Conservation (phyloP, 345 rosid species). For the Limnanthes douglasii region DNA sequence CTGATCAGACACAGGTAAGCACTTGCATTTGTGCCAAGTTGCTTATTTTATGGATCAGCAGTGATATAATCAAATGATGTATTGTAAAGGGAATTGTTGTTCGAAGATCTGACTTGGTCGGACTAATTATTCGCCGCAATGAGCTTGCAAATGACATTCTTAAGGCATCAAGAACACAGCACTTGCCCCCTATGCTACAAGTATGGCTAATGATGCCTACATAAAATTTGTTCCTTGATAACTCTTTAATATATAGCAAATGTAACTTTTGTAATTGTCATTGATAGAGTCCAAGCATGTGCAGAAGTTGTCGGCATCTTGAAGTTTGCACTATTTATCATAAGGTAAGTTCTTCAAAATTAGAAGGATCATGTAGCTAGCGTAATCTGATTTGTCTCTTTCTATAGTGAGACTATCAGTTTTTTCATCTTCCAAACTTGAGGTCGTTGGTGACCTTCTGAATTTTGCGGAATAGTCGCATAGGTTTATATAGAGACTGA, state of each 20-base stretch:
- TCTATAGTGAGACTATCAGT: not conserved
- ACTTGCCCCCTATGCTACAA: slow-evolving; percentile 77
- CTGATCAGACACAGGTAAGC: slow-evolving; percentile 77
- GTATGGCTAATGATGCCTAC: slow-evolving; percentile 24
- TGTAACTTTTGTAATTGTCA: slow-evolving; percentile 8
- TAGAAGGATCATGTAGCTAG: no score
- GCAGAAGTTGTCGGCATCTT: slow-evolving; percentile 86
- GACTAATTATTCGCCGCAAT: slow-evolving; percentile 91
- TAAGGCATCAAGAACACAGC: slow-evolving; percentile 53
- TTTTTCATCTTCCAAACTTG: not conserved
- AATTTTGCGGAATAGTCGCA: not conserved
- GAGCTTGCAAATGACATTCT: slow-evolving; percentile 77
- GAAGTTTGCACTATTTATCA: slow-evolving; percentile 79
- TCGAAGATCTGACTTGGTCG: slow-evolving; percentile 79
- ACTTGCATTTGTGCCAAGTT: slow-evolving; percentile 7
- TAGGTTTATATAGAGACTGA: no score
- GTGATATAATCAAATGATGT: slow-evolving; percentile 5
- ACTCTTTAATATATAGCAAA: slow-evolving; percentile 3
- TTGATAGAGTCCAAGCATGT: slow-evolving; percentile 59
- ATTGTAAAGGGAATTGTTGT: slow-evolving; percentile 56
- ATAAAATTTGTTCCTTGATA: not conserved
- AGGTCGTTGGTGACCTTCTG: not conserved
- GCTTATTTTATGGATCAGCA: no score
- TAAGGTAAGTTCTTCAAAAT: slow-evolving; percentile 66
- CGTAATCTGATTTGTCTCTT: not conserved